A percentile compares a stretch with the other conserved stretches of the same genome.
Evolutionary conservation across 345 rosid genomes (phyloP).

Genomic region (Raphanus raphanistrum): DNA sequence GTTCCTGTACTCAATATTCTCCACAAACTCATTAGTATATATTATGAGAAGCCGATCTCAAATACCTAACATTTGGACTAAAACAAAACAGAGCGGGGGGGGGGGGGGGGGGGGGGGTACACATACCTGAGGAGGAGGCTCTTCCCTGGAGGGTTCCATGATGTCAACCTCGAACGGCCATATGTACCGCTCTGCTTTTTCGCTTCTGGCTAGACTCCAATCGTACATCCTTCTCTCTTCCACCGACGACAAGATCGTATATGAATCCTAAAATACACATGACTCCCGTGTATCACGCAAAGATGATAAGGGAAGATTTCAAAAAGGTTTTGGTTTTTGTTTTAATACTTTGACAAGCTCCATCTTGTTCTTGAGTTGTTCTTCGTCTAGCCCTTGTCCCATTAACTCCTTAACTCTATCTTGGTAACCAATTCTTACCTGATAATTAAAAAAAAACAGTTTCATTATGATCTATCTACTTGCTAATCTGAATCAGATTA

Average conservation of each 20-base stretch:
- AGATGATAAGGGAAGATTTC: neutral
- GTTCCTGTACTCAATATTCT: constrained; percentile 48
- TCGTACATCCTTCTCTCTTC: constrained; percentile 88
- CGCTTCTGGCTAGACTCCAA: constrained; percentile 84
- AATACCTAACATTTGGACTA: neutral
- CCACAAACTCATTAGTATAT: neutral
- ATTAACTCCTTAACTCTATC: constrained; percentile 52
- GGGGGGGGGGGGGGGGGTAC: neutral
- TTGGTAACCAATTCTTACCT: constrained; percentile 57
- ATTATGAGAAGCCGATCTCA: neutral
- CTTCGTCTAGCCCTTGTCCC: constrained; percentile 60
- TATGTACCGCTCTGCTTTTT: constrained; percentile 51
- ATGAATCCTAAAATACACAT: constrained; percentile 53
- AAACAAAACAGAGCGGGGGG: neutral
- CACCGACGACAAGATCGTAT: constrained; percentile 56
- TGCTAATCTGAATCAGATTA: neutral
- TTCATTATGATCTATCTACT: neutral
- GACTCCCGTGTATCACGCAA: neutral
- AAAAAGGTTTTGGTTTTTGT: neutral
- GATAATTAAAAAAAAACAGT: constrained; percentile 6
- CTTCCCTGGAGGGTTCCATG: constrained; percentile 40
- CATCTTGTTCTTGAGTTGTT: constrained; percentile 48
- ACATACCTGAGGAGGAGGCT: constrained; percentile 65
- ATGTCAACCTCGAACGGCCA: constrained; percentile 84
- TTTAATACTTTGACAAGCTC: constrained; percentile 53